Evolutionary conservation across 306 rosid genomes (phyloP).

Genomic region (Dryas drummondii): DNA sequence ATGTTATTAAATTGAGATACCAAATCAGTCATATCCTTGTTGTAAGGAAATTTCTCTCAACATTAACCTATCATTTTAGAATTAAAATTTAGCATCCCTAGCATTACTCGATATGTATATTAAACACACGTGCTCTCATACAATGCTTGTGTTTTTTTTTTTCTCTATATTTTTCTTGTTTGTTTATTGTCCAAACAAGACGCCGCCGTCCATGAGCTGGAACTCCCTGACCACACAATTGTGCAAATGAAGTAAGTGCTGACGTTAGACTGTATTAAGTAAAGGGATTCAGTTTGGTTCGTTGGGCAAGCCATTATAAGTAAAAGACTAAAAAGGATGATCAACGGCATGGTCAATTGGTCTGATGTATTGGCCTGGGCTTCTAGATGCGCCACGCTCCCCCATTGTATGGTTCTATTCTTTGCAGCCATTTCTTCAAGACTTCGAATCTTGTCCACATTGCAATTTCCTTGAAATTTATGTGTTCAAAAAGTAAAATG

Average conservation of each 20-base stretch:
- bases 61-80: too few relatives aligned
- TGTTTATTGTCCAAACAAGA: not conserved
- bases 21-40: too few relatives aligned
- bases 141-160: too few relatives aligned
- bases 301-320: too few relatives aligned
- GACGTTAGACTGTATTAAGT: not conserved
- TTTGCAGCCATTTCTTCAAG: not conserved
- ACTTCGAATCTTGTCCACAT: not conserved
- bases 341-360: not conserved
- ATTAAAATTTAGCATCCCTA: too few relatives aligned
- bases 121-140: too few relatives aligned
- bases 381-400: constrained; percentile 14
- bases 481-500: not conserved
- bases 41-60: too few relatives aligned
- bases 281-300: too few relatives aligned
- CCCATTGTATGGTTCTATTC: not conserved
- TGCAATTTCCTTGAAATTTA: not conserved
- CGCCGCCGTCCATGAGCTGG: not conserved
- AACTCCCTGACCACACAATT: too few relatives aligned
- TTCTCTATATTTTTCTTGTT: not conserved
- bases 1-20: too few relatives aligned
- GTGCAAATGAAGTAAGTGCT: not conserved
- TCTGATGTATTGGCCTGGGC: not conserved
- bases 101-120: too few relatives aligned
- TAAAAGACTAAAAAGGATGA: not conserved